These are phyloP conservation scores for Brettanomyces bruxellensis DNA, from an alignment of 805 yeast genomes.

Conservation along the genomic window DNA sequence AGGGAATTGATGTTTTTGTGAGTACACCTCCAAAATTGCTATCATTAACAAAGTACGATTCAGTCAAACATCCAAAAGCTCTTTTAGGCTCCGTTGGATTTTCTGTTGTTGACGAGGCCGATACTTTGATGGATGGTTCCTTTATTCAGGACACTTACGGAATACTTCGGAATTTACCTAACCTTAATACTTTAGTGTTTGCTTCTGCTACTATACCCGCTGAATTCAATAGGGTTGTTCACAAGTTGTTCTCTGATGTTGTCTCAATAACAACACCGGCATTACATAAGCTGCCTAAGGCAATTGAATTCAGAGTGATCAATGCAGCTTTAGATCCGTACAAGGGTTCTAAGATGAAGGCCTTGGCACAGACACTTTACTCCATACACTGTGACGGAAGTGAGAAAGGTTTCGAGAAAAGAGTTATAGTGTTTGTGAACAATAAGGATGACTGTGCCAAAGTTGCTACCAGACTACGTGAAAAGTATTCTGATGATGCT, in stretches of 20 bases:
- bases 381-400: slow-evolving; percentile 80
- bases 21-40: slow-evolving; percentile 76
- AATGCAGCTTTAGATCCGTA: slow-evolving; percentile 76
- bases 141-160: slow-evolving; percentile 59
- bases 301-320: slow-evolving; percentile 61
- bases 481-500: slow-evolving; percentile 47
- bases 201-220: slow-evolving; percentile 89
- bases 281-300: slow-evolving; percentile 75
- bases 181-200: slow-evolving; percentile 56
- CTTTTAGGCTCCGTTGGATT: slow-evolving; percentile 39
- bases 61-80: slow-evolving; percentile 25
- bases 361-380: slow-evolving; percentile 80
- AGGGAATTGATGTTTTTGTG: slow-evolving; percentile 67
- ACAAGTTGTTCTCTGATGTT: slow-evolving; percentile 54
- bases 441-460: slow-evolving; percentile 53
- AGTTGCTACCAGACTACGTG: slow-evolving; percentile 44
- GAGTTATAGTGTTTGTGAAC: slow-evolving; percentile 82
- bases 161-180: slow-evolving; percentile 38
- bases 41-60: slow-evolving; percentile 23
- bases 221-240: slow-evolving; percentile 56
- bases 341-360: slow-evolving; percentile 74
- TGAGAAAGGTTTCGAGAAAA: slow-evolving; percentile 65
- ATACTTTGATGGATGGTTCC: slow-evolving; percentile 76
- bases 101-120: slow-evolving; percentile 88
- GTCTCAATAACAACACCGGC: slow-evolving; percentile 67